A percentile compares a stretch with the other conserved stretches of the same genome.
phyloP scores from a whole-genome alignment of 257 asterid species.

The Catharanthus roseus region DNA sequence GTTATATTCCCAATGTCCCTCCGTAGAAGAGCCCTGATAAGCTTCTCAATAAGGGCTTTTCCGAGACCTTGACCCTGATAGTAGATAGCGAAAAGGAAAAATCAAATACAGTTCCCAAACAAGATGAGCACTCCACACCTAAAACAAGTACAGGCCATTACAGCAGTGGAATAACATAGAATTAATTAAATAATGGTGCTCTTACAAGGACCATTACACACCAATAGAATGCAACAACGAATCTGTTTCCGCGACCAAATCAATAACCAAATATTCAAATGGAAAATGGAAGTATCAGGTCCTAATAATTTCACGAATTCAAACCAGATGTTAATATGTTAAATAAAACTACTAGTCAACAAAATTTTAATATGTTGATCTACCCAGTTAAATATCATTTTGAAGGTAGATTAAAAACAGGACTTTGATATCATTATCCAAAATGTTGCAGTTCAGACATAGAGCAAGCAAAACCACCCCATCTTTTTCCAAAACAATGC shows the following conservation, averaged over 20 bases:
- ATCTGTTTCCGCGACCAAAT: background rate
- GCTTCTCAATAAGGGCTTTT: slow-evolving; percentile 82
- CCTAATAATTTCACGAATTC: background rate
- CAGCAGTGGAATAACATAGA: background rate
- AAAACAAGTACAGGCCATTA: background rate
- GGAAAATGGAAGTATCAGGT: background rate
- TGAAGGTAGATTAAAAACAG: background rate
- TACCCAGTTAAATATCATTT: background rate
- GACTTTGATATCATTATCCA: background rate
- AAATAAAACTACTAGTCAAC: background rate
- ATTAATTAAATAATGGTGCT: background rate
- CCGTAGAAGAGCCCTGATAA: slow-evolving; percentile 70
- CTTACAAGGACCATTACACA: background rate
- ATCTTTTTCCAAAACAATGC: background rate
- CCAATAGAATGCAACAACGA: background rate
- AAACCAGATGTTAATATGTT: background rate
- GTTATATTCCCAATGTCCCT: slow-evolving; percentile 91
- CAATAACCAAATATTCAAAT: background rate
- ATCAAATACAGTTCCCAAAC: background rate
- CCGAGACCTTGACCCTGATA: slow-evolving; percentile 95
- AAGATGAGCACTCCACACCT: background rate
- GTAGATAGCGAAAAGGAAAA: background rate
- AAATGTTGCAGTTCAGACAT: background rate
- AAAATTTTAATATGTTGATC: background rate
- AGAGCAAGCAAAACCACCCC: background rate